Evolutionary conservation across 371 early-diverging fungal genomes (phyloP), one percentile per base, ranked within the genome.

Genomic region (Funneliformis caledonium): DNA sequence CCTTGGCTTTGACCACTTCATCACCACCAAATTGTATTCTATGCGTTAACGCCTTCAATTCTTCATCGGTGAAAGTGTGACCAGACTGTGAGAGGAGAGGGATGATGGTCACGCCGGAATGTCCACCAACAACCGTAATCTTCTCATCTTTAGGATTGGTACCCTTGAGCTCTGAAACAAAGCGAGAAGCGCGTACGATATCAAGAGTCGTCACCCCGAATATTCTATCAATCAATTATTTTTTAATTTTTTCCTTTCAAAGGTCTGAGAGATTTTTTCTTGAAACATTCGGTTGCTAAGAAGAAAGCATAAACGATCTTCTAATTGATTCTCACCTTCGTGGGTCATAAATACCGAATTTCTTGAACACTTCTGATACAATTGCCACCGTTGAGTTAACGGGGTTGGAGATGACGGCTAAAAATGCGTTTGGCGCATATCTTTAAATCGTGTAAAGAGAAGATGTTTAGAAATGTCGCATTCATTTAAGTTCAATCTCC

Each of bases 331-430:
- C 69, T 83, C 86, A 89, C 89, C 91, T 88, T 91, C 94, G 94
- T 86, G 97, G 95, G 90, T 98, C 95, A 84, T 92, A 97, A 83
- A 97, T 97, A 83, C 95, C 95, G 84, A 91, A 91, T 89, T 93
- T 92, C 93, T 98, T 98, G 88, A 97, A 92, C 81, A 95, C 95
- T 91, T 99, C 99, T 80, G 97, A 94, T 82, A 96, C 96, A 85
- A 99, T 99, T 82, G 99, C 99, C 78, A 99, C 98, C 80, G 98
- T 99, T 61, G 99, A 99, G 95, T 99, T 99, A 87, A 99, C 99
- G 68, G 99, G 99, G 96, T 99, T 99, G 86, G 99, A 96, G 89
- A 99, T 99, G 89, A 99, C 93, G 75, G 94, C 89, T 87, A 98
- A 85, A 91, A 94, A 93, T 83, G 99, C 99, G 86, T 96, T 92